A percentile compares a stretch with the other conserved stretches of the same genome.
Conservation (phyloP, 352 stramenopile species). For the Globisporangium iwayamae region DNA sequence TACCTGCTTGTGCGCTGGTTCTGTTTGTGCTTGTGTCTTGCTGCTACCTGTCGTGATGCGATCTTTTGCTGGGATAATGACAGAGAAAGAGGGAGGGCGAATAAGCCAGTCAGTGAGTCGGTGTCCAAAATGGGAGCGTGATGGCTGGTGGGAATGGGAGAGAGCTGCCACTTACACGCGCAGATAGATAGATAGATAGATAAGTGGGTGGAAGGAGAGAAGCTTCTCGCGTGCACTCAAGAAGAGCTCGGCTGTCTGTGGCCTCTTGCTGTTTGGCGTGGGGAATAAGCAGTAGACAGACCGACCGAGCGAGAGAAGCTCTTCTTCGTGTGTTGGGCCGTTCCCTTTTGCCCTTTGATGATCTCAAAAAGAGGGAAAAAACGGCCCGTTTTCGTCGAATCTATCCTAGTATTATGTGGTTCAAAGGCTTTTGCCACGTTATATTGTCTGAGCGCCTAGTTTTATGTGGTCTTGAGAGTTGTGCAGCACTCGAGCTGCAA, state of each 20-base stretch:
- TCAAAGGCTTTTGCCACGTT: not conserved
- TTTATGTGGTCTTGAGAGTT: not conserved
- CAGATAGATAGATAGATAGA: not conserved
- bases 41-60: not conserved
- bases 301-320: not conserved
- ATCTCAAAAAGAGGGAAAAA: too few relatives aligned
- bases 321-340: not conserved
- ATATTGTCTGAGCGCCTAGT: not conserved
- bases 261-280: not conserved
- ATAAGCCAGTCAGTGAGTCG: conserved; percentile 1
- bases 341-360: too few relatives aligned
- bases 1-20: not conserved
- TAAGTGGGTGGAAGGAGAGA: not conserved
- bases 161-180: not conserved
- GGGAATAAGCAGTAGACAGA: not conserved
- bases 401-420: not conserved
- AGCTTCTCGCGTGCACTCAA: not conserved
- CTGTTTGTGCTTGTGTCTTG: not conserved
- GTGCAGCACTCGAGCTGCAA: too few relatives aligned
- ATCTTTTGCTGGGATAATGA: conserved; percentile 11
- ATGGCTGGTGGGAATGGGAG: not conserved
- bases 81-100: conserved; percentile 1
- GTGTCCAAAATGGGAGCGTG: not conserved
- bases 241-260: not conserved
- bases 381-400: conserved; percentile 2